A percentile compares a stretch with the other conserved stretches of the same genome.
These are phyloP conservation scores for Termitomyces sp. DNA, from an alignment of 768 basidiomycete species.

Conservation along the genomic window DNA sequence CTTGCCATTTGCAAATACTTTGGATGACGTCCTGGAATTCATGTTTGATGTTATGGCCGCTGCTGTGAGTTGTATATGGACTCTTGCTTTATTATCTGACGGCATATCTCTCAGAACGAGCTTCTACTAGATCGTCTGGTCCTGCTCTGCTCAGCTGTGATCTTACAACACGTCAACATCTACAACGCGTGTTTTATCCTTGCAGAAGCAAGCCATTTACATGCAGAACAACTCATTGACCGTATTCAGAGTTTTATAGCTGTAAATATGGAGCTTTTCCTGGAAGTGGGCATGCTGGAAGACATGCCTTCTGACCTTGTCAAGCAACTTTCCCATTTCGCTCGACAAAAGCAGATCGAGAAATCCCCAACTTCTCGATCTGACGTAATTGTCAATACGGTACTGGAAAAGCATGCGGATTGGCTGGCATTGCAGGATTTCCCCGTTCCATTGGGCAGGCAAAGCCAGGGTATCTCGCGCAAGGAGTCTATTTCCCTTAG, in stretches of 20 bases:
- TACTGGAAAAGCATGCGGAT: slow-evolving; percentile 55
- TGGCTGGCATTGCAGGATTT: slow-evolving; percentile 73
- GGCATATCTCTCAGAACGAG: slow-evolving; percentile 54
- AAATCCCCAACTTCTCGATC: slow-evolving; percentile 67
- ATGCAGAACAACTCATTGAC: slow-evolving; percentile 60
- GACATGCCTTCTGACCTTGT: slow-evolving; percentile 62
- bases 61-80: slow-evolving; percentile 47
- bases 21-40: slow-evolving; percentile 79
- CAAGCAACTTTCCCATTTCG: slow-evolving; percentile 56
- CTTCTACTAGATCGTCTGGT: slow-evolving; percentile 82
- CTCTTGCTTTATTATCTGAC: slow-evolving; percentile 3
- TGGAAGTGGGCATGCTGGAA: slow-evolving; percentile 78
- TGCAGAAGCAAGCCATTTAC: slow-evolving; percentile 73
- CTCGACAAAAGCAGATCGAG: slow-evolving; percentile 50
- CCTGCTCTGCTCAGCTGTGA: slow-evolving; percentile 72
- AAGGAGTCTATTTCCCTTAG: slow-evolving; percentile 15
- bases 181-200: slow-evolving; percentile 79
- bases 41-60: slow-evolving; percentile 83
- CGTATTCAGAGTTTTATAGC: slow-evolving; percentile 76
- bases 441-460: slow-evolving; percentile 46
- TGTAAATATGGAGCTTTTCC: slow-evolving; percentile 79
- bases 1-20: slow-evolving; percentile 54
- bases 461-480: slow-evolving; percentile 14
- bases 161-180: slow-evolving; percentile 61
- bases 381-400: slow-evolving; percentile 39